Evolutionary conservation across 768 basidiomycete species (phyloP).

Genomic region (Lactifluus pinguis): DNA sequence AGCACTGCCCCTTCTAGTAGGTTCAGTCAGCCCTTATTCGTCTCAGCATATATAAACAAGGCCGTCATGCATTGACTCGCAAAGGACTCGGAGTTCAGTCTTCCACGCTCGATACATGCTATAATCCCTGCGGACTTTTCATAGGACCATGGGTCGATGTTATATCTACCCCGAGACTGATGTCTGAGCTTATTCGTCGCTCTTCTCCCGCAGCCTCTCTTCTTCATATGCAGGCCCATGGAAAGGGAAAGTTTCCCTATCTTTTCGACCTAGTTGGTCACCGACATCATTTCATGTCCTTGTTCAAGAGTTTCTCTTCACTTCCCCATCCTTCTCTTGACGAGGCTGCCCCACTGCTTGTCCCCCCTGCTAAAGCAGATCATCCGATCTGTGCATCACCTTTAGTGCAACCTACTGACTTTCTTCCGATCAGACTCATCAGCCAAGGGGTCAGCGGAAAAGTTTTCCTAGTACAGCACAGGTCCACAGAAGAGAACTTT

Average conservation of each 20-base stretch:
- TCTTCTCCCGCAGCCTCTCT: not conserved
- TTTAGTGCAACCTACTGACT: conserved; percentile 2
- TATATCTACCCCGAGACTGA: not conserved
- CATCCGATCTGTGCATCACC: not conserved
- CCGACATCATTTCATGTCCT: not conserved
- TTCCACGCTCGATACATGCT: not conserved
- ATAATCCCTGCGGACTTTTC: not conserved
- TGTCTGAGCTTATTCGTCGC: not conserved
- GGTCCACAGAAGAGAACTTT: not conserved
- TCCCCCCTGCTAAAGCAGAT: not conserved
- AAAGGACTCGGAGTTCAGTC: not conserved
- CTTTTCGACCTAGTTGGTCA: not conserved
- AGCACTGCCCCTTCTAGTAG: conserved; percentile 2
- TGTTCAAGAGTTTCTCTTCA: not conserved
- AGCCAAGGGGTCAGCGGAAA: conserved; percentile 16
- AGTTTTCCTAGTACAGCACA: conserved; percentile 16
- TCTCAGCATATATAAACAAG: not conserved
- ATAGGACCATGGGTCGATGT: not conserved
- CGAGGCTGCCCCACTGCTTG: conserved; percentile 7
- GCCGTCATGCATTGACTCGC: not conserved
- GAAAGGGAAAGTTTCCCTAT: not conserved
- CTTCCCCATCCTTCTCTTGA: not conserved
- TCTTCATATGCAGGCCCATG: conserved; percentile 1
- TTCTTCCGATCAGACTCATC: conserved; percentile 11
- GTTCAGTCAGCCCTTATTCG: not conserved